These are phyloP conservation scores for Biscogniauxia mediterranea DNA, from an alignment of 2,329 filamentous ascomycete genomes.

Conservation along the genomic window DNA sequence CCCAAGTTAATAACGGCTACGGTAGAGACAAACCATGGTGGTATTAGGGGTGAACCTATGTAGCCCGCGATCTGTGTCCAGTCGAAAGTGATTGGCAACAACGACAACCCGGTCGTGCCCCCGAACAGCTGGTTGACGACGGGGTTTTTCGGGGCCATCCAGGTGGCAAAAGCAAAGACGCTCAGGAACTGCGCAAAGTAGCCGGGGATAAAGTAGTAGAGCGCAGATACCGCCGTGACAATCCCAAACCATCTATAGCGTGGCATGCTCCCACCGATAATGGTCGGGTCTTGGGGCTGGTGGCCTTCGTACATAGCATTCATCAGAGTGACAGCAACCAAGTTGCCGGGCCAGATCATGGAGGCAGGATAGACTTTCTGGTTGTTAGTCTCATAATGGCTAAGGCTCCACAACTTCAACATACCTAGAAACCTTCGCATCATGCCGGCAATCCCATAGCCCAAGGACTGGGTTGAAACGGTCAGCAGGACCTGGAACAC, in stretches of 20 bases:
- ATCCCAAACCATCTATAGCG: constrained; percentile 64
- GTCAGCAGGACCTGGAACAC: constrained; percentile 65
- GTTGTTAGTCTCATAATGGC: constrained; percentile 8
- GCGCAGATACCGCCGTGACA: constrained; percentile 55
- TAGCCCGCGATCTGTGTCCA: constrained; percentile 73
- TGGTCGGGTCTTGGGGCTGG: constrained; percentile 46
- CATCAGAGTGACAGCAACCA: constrained; percentile 66
- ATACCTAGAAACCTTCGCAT: constrained; percentile 62
- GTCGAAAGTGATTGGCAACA: constrained; percentile 73
- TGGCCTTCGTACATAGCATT: constrained; percentile 69
- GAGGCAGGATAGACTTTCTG: constrained; percentile 59
- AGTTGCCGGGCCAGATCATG: constrained; percentile 72
- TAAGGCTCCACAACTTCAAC: constrained; percentile 12
- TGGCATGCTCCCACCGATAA: constrained; percentile 63
- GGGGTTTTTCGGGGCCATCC: constrained; percentile 66
- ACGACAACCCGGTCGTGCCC: constrained; percentile 62
- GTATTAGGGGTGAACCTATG: constrained; percentile 65
- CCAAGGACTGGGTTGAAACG: constrained; percentile 67
- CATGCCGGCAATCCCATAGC: constrained; percentile 68
- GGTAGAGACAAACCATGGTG: constrained; percentile 56
- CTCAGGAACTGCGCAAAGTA: constrained; percentile 68
- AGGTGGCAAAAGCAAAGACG: constrained; percentile 69
- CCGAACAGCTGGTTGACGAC: constrained; percentile 74
- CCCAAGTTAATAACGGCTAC: neutral
- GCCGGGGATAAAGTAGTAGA: constrained; percentile 69